Conservation (phyloP, 169 alveolate species). For the Theileria equi region DNA sequence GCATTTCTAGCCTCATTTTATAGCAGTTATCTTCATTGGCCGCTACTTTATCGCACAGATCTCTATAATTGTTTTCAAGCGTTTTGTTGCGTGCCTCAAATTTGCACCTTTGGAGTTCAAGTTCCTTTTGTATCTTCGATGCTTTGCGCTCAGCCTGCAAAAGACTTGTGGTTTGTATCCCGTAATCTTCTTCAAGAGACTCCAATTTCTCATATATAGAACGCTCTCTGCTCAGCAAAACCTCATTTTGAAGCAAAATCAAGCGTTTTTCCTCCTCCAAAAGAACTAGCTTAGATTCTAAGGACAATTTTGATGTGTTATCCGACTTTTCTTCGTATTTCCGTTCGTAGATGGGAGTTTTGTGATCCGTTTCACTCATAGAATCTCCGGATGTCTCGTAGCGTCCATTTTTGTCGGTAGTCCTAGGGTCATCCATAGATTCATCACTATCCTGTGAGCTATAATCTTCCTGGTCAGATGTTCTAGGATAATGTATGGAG, state of each 20-base stretch:
- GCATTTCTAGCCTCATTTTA: constrained; percentile 21
- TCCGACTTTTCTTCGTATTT: constrained; percentile 1
- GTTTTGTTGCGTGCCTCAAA: constrained; percentile 31
- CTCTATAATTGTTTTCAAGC: constrained; percentile 28
- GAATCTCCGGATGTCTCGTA: too few relatives aligned
- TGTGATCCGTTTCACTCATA: background rate
- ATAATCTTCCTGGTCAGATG: constrained; percentile 8
- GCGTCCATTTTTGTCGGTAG: background rate
- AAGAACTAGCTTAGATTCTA: constrained; percentile 17
- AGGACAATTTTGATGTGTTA: background rate
- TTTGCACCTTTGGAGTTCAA: constrained; percentile 5
- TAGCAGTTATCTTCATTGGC: constrained; percentile 29
- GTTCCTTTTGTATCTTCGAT: constrained; percentile 16
- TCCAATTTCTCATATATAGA: constrained; percentile 17
- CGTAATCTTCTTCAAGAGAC: constrained; percentile 6
- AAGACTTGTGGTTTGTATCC: constrained; percentile 8
- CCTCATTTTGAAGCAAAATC: constrained; percentile 6
- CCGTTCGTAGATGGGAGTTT: background rate
- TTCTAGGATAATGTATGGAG: background rate
- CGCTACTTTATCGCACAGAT: constrained; percentile 42
- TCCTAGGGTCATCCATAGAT: constrained; percentile 1
- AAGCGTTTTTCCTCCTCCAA: constrained; percentile 24
- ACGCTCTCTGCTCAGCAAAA: constrained; percentile 24
- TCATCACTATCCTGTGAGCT: background rate
- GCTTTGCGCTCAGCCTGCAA: constrained; percentile 23